These are phyloP conservation scores for Daldinia decipiens DNA, from an alignment of 495 filamentous ascomycete species.

Conservation along the genomic window DNA sequence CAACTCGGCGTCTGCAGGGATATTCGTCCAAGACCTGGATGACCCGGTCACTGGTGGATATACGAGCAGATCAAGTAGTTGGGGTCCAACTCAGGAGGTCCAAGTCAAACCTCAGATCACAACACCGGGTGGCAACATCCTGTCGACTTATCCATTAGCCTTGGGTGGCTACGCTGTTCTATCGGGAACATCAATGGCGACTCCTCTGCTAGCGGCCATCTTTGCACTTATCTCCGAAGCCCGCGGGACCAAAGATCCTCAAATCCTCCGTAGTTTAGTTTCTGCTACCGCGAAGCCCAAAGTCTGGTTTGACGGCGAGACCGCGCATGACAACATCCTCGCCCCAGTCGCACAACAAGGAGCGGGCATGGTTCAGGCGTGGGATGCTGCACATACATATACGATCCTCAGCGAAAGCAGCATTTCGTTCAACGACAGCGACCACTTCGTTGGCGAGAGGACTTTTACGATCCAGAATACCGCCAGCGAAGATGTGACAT, in stretches of 20 bases:
- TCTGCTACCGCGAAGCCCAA: neutral
- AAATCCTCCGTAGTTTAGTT: neutral
- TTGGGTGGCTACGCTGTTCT: neutral
- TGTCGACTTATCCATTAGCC: constrained; percentile 61
- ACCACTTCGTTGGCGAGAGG: constrained; percentile 46
- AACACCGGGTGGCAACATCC: constrained; percentile 62
- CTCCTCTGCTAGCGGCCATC: neutral
- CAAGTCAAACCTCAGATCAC: constrained; percentile 61
- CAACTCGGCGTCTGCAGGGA: neutral
- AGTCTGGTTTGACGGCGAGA: neutral
- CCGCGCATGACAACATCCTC: neutral
- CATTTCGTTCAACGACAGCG: constrained; percentile 58
- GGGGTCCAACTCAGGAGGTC: constrained; percentile 64
- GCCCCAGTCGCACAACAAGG: neutral
- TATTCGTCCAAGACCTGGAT: neutral
- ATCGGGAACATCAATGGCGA: neutral
- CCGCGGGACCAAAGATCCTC: neutral
- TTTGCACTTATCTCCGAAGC: neutral
- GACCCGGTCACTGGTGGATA: constrained; percentile 46
- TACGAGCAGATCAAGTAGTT: constrained; percentile 59
- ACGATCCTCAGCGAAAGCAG: constrained; percentile 51
- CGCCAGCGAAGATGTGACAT: neutral
- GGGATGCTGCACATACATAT: constrained; percentile 12
- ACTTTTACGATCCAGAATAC: constrained; percentile 54
- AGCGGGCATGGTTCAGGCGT: neutral